phyloP scores from a whole-genome alignment of 176 grass and related monocot species.

The Ensete ventricosum region DNA sequence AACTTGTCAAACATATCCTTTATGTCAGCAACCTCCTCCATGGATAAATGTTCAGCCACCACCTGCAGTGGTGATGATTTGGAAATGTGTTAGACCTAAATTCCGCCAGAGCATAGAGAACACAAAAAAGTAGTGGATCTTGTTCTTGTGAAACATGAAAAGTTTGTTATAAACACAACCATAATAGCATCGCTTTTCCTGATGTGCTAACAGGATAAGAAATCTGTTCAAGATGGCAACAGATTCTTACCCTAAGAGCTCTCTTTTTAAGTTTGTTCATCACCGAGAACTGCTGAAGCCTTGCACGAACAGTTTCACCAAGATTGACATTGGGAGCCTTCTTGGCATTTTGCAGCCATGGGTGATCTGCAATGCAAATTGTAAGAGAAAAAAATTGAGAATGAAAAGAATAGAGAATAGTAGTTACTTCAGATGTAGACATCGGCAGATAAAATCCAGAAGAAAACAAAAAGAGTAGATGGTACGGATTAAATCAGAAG shows the following conservation, averaged over 20 bases:
- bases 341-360: constrained; percentile 18
- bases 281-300: constrained; percentile 16
- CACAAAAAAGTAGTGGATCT: not conserved
- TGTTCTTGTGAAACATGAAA: not conserved
- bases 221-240: not conserved
- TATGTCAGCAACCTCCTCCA: constrained; percentile 10
- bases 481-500: not conserved
- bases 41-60: constrained; percentile 21
- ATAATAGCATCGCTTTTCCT: not conserved
- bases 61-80: constrained; percentile 1
- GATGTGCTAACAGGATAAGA: not conserved
- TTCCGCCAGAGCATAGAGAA: not conserved
- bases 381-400: not conserved
- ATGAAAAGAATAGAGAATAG: not conserved
- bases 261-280: constrained; percentile 25
- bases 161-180: not conserved
- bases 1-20: constrained; percentile 18
- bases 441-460: not conserved
- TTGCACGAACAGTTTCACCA: constrained; percentile 16
- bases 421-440: not conserved
- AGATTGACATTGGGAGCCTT: constrained; percentile 12
- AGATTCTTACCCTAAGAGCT: constrained; percentile 16
- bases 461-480: not conserved
- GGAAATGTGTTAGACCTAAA: not conserved
- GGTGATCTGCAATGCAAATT: constrained; percentile 7